Conservation (phyloP, 257 asterid species). For the Solanum stenotomum region DNA sequence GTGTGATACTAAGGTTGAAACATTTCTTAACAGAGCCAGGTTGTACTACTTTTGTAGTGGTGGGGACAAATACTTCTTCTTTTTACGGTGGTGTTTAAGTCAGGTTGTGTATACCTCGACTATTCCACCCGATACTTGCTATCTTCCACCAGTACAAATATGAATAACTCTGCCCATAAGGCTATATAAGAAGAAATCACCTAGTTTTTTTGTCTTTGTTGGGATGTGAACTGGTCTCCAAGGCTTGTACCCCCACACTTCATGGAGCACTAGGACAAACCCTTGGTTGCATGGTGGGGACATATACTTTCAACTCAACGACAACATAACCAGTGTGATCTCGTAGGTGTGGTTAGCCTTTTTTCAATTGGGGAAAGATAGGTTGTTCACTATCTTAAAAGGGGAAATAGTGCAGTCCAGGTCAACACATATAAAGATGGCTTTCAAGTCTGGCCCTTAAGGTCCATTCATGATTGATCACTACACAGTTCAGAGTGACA, state of each 20-base stretch:
- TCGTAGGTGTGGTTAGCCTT: not conserved
- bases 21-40: constrained; percentile 47
- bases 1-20: not conserved
- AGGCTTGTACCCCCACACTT: not conserved
- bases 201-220: not conserved
- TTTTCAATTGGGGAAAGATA: not conserved
- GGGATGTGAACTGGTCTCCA: not conserved
- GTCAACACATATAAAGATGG: not conserved
- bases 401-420: not conserved
- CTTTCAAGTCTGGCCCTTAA: not conserved
- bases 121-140: not conserved
- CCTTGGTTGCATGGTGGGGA: not conserved
- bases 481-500: not conserved
- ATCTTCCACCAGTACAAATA: not conserved
- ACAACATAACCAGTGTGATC: not conserved
- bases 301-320: not conserved
- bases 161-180: not conserved
- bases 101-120: not conserved
- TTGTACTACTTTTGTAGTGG: not conserved
- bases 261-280: not conserved
- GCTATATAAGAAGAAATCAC: not conserved
- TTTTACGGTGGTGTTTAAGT: not conserved
- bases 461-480: not conserved
- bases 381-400: not conserved
- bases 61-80: not conserved